A percentile compares a stretch with the other conserved stretches of the same genome.
These are phyloP conservation scores for Coemansia reversa DNA, from an alignment of 192 early-diverging fungal genomes.

Conservation along the genomic window DNA sequence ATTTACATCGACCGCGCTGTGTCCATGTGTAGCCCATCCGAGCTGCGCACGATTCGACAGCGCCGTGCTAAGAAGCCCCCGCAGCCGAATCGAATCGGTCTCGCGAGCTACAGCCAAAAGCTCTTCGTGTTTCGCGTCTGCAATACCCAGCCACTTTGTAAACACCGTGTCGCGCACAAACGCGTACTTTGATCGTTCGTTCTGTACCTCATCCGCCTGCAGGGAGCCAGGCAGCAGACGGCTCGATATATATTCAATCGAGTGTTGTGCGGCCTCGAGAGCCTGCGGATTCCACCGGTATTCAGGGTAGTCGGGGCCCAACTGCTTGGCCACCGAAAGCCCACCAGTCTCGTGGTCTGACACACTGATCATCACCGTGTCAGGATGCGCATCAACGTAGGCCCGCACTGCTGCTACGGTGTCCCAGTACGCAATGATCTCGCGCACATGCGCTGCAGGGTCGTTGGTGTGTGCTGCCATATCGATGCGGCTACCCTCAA, in stretches of 20 bases:
- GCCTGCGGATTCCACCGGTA: conserved; percentile 83
- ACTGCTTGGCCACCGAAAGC: conserved; percentile 77
- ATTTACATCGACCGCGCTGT: conserved; percentile 95
- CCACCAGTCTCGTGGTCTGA: conserved; percentile 99
- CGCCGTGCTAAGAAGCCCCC: conserved; percentile 56
- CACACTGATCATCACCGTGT: conserved; percentile 86
- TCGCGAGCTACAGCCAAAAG: conserved; percentile 47
- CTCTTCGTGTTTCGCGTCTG: conserved; percentile 67
- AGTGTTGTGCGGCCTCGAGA: conserved; percentile 66
- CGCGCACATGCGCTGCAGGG: conserved; percentile 85
- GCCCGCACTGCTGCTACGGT: conserved; percentile 67
- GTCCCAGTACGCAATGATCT: conserved; percentile 88
- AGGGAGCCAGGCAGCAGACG: conserved; percentile 29
- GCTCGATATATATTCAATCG: conserved; percentile 59
- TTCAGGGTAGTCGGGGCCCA: conserved; percentile 71
- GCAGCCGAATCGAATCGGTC: conserved; percentile 38
- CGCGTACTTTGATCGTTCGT: conserved; percentile 16
- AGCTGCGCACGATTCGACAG: conserved; percentile 60
- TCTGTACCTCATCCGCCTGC: conserved; percentile 2
- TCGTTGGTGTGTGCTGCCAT: conserved; percentile 97
- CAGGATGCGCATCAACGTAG: conserved; percentile 78
- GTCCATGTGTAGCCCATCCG: conserved; percentile 88
- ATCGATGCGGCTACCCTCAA: conserved; percentile 95
- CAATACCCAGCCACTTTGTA: conserved; percentile 67
- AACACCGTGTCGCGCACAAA: conserved; percentile 62